A percentile compares a stretch with the other conserved stretches of the same genome.
Conservation (phyloP, 768 basidiomycete species). For the Mycena sanguinolenta region DNA sequence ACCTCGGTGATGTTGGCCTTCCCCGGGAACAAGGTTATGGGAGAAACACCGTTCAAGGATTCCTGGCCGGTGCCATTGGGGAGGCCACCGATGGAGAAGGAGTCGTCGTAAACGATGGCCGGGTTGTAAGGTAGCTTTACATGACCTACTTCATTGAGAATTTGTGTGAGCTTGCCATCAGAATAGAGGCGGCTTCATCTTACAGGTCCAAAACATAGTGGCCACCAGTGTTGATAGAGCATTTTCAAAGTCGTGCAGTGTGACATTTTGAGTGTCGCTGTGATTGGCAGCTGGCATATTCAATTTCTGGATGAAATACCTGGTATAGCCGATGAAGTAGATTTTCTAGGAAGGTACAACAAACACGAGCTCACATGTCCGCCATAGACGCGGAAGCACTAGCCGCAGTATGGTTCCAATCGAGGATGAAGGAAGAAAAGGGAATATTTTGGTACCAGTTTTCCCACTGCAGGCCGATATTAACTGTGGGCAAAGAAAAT, state of each 20-base stretch:
- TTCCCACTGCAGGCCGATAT: too few relatives aligned
- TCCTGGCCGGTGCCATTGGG: not conserved
- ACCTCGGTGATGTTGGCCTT: constrained; percentile 1
- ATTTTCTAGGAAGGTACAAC: not conserved
- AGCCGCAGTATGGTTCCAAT: too few relatives aligned
- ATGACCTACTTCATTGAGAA: constrained; percentile 1
- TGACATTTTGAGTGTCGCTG: constrained; percentile 1
- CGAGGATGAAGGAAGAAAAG: too few relatives aligned
- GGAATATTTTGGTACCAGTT: too few relatives aligned
- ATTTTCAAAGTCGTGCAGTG: constrained; percentile 14
- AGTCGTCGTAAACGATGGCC: not conserved
- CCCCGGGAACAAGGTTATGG: not conserved
- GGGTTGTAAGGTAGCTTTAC: not conserved
- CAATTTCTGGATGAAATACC: constrained; percentile 13
- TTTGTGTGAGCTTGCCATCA: not conserved
- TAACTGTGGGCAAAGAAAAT: too few relatives aligned
- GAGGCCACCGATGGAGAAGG: too few relatives aligned
- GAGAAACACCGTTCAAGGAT: not conserved
- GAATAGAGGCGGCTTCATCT: not conserved
- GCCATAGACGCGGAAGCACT: constrained; percentile 9
- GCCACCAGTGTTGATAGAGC: constrained; percentile 10
- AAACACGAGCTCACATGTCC: constrained; percentile 17
- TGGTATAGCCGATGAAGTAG: not conserved
- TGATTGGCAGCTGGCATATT: constrained; percentile 1
- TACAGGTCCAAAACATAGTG: constrained; percentile 17